These are phyloP conservation scores for Puccinia triticina DNA, from an alignment of 1,284 basidiomycete genomes.

Conservation along the genomic window DNA sequence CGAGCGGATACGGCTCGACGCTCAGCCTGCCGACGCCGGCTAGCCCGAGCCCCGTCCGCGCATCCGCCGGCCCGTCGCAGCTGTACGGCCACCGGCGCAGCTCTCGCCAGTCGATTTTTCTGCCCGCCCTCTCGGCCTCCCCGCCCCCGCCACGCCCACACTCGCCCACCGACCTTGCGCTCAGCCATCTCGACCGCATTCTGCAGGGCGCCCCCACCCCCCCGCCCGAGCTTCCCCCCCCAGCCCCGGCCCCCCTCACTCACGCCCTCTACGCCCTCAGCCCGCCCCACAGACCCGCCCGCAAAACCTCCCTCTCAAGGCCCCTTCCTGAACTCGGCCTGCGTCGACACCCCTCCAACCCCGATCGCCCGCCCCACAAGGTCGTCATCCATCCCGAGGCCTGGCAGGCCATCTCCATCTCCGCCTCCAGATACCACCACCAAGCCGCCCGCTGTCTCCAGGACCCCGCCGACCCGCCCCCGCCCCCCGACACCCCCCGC, in stretches of 20 bases:
- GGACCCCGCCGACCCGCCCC: no score
- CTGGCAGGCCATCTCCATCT: background rate
- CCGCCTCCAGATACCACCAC: background rate
- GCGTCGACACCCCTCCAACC: no score
- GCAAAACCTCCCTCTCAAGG: background rate
- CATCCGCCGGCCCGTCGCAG: no score
- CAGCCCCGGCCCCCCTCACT: background rate
- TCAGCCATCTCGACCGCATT: background rate
- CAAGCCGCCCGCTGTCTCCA: background rate
- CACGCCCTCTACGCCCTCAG: background rate
- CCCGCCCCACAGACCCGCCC: background rate
- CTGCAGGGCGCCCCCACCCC: background rate
- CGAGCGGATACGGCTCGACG: no score
- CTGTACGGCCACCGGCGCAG: no score
- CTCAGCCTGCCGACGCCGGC: no score
- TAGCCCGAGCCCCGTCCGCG: no score
- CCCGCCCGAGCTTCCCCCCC: background rate
- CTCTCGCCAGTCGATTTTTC: no score
- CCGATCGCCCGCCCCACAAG: background rate
- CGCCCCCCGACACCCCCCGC: no score
- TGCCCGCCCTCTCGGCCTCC: no score
- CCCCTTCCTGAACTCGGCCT: no score
- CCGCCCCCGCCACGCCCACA: background rate
- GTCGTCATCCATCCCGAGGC: background rate
- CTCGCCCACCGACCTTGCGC: background rate